Conservation (phyloP, 345 rosid species). For the Populus ilicifolia region DNA sequence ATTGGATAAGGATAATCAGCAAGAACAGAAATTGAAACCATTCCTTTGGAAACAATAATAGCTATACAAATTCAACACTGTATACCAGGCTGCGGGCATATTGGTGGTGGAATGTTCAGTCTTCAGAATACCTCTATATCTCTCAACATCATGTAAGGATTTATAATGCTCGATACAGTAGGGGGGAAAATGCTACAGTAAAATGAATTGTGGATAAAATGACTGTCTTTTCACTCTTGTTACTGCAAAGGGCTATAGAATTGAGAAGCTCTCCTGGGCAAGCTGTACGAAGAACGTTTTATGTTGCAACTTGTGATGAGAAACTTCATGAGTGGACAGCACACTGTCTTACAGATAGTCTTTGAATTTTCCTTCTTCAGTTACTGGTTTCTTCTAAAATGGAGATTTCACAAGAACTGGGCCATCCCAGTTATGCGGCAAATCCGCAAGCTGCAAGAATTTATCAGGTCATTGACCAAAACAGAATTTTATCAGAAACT, state of each 20-base stretch:
- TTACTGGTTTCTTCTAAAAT: background rate
- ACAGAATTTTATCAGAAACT: background rate
- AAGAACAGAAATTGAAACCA: background rate
- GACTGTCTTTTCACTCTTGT: background rate
- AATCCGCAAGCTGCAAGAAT: background rate
- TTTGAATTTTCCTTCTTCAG: background rate
- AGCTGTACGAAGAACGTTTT: background rate
- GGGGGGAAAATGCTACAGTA: background rate
- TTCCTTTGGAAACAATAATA: background rate
- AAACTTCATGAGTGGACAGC: background rate
- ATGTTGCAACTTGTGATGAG: background rate
- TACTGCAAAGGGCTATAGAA: background rate
- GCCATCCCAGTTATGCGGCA: background rate
- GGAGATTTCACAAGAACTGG: background rate
- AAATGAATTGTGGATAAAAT: background rate
- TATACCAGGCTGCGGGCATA: background rate
- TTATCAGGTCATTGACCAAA: background rate
- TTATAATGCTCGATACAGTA: background rate
- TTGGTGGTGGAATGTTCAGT: background rate
- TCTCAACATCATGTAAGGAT: background rate
- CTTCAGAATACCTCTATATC: background rate
- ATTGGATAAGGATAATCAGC: background rate
- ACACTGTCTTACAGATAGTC: background rate
- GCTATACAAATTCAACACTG: constrained; percentile 12
- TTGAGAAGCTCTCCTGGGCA: background rate